phyloP scores from a whole-genome alignment of 176 grass and related monocot genomes.

The Oryza officinalis region DNA sequence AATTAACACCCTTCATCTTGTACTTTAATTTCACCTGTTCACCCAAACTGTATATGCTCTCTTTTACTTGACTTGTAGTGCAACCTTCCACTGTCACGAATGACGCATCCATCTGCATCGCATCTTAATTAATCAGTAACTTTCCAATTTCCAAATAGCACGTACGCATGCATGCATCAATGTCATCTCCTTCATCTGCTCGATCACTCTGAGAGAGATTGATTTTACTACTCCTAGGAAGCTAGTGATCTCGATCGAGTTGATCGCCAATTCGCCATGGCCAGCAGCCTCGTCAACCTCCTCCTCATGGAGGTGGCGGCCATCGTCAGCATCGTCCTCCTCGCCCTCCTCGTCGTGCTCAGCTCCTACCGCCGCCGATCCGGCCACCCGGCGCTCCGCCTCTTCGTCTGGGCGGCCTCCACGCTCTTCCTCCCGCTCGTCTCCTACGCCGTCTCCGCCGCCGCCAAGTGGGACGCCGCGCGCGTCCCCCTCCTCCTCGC shows the following conservation, averaged over 20 bases:
- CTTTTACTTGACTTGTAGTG: conserved; percentile 46
- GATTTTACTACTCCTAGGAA: not conserved
- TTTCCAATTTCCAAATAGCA: no score
- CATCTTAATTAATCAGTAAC: not conserved
- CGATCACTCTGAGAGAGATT: not conserved
- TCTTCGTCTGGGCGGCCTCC: conserved; percentile 53
- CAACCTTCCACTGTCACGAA: conserved; percentile 7
- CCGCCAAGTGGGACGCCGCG: conserved; percentile 26
- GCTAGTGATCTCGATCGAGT: not conserved
- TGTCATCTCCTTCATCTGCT: not conserved
- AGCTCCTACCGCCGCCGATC: conserved; percentile 46
- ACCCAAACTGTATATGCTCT: not conserved
- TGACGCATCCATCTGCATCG: not conserved
- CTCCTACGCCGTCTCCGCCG: conserved; percentile 48
- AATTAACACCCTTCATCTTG: no score
- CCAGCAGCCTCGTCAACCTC: conserved; percentile 38
- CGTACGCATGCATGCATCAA: not conserved
- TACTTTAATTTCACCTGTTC: not conserved
- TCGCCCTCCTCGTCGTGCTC: conserved; percentile 40
- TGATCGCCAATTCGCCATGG: conserved; percentile 27
- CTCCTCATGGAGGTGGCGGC: conserved; percentile 55
- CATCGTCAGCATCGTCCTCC: conserved; percentile 44
- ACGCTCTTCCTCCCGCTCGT: conserved; percentile 56
- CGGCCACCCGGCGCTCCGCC: conserved; percentile 48
- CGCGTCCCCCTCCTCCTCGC: conserved; percentile 47